Evolutionary conservation across 2,329 filamentous ascomycete genomes (phyloP).

Genomic region (Fusarium haematococcum): DNA sequence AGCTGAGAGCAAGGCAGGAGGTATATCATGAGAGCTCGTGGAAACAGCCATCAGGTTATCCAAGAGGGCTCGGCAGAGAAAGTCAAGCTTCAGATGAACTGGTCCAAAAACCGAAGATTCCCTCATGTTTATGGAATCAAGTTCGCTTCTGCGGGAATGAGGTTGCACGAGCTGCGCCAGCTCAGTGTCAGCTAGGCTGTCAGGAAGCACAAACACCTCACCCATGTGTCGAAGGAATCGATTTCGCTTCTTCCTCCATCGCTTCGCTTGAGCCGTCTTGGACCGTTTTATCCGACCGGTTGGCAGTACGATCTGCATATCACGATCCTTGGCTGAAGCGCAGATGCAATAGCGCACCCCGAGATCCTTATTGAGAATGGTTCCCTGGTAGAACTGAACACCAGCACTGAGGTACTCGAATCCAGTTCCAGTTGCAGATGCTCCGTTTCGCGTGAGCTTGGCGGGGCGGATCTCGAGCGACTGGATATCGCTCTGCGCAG

Average conservation of each 20-base stretch:
- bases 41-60: constrained; percentile 30
- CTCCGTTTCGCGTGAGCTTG: constrained; percentile 28
- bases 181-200: constrained; percentile 47
- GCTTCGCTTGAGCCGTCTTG: constrained; percentile 39
- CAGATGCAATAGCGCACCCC: constrained; percentile 56
- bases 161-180: constrained; percentile 36
- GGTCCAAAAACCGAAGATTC: constrained; percentile 25
- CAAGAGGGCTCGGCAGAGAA: constrained; percentile 37
- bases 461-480: constrained; percentile 46
- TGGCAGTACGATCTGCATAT: constrained; percentile 45
- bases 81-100: constrained; percentile 40
- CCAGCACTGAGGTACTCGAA: constrained; percentile 48
- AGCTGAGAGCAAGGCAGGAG: constrained; percentile 42
- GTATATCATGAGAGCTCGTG: constrained; percentile 39
- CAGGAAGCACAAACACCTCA: constrained; percentile 52
- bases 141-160: neutral
- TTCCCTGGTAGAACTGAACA: constrained; percentile 61
- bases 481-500: constrained; percentile 31
- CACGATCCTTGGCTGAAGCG: constrained; percentile 40
- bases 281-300: constrained; percentile 43
- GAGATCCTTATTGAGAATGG: constrained; percentile 56
- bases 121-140: neutral
- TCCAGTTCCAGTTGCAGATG: constrained; percentile 38
- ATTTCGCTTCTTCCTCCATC: constrained; percentile 46
- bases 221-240: constrained; percentile 46